These are phyloP conservation scores for Papiliotrema nemorosa DNA, from an alignment of 1,284 basidiomycete genomes.

Conservation along the genomic window DNA sequence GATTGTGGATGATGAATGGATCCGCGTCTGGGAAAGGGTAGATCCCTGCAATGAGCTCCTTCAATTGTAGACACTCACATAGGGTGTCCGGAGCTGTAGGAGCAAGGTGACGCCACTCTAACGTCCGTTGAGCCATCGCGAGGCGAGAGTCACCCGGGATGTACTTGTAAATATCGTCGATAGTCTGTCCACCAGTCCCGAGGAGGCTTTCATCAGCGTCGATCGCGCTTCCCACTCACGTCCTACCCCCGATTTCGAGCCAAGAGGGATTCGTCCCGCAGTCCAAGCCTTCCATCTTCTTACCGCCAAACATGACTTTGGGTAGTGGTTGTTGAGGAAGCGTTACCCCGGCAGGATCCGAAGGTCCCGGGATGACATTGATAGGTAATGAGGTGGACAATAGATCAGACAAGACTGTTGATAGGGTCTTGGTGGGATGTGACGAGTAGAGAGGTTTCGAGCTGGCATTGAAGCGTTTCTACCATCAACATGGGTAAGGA, in stretches of 20 bases:
- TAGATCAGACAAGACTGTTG: conserved; percentile 65
- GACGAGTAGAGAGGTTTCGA: conserved; percentile 57
- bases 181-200: conserved; percentile 81
- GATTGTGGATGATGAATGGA: conserved; percentile 80
- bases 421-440: conserved; percentile 69
- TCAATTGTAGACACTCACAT: conserved; percentile 50
- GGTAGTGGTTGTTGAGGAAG: conserved; percentile 94
- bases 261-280: conserved; percentile 90
- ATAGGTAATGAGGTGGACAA: conserved; percentile 68
- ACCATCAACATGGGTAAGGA: background rate
- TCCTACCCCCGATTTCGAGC: conserved; percentile 57
- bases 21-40: conserved; percentile 87
- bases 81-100: conserved; percentile 98
- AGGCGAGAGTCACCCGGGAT: conserved; percentile 54
- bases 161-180: conserved; percentile 96
- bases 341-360: conserved; percentile 81
- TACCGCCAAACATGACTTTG: conserved; percentile 77
- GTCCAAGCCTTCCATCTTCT: conserved; percentile 61
- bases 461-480: conserved; percentile 51
- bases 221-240: conserved; percentile 32
- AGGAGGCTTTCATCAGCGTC: conserved; percentile 65
- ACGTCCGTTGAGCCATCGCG: conserved; percentile 69
- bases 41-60: conserved; percentile 59
- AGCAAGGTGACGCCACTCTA: conserved; percentile 92
- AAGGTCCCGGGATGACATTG: conserved; percentile 77